phyloP scores from a whole-genome alignment of 2,329 filamentous ascomycete genomes.

The Aspergillus jensenii region DNA sequence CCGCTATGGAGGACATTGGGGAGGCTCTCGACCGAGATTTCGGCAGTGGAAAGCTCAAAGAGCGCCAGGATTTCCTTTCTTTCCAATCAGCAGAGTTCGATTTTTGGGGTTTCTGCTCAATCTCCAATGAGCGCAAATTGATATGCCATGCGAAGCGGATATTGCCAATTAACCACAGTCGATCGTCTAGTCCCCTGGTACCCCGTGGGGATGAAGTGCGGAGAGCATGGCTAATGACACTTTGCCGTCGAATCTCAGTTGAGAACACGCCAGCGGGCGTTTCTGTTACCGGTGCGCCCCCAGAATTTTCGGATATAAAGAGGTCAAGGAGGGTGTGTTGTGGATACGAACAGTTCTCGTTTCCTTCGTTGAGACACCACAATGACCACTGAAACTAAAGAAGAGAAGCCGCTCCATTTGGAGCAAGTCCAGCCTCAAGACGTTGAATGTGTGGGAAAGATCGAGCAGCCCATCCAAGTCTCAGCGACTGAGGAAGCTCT shows the following conservation, averaged over 20 bases:
- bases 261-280: too few species aligned
- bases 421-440: not conserved
- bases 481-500: slow-evolving; percentile 2
- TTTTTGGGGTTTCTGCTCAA: not conserved
- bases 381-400: not conserved
- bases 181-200: not conserved
- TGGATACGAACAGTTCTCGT: too few species aligned
- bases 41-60: not conserved
- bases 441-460: not conserved
- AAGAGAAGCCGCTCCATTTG: not conserved
- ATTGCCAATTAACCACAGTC: not conserved
- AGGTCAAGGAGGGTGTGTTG: not conserved
- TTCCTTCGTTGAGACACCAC: too few species aligned
- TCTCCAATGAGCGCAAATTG: too few species aligned
- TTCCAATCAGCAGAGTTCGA: not conserved
- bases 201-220: not conserved
- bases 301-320: not conserved
- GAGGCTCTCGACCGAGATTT: slow-evolving; percentile 2
- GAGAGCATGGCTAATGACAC: not conserved
- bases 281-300: too few species aligned
- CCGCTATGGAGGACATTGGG: not conserved
- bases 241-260: not conserved
- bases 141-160: not conserved
- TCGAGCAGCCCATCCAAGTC: not conserved
- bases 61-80: not conserved